Evolutionary conservation across 2,329 filamentous ascomycete species (phyloP).

Genomic region (Ceratocystis alfenasii): DNA sequence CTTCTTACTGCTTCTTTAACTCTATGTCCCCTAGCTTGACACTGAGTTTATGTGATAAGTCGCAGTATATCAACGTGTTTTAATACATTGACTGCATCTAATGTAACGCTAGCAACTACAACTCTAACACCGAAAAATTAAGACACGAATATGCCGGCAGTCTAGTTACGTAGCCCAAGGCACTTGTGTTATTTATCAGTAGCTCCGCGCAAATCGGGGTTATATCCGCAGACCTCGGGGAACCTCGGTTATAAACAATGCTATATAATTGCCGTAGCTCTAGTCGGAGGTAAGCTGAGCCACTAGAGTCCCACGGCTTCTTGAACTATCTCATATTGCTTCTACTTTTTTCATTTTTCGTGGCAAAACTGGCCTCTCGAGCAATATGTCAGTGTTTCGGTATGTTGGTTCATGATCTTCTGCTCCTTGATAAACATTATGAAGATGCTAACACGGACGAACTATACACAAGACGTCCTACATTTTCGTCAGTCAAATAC

Average conservation of each 20-base stretch:
- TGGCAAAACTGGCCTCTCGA: too few species aligned
- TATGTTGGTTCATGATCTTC: conserved; percentile 18
- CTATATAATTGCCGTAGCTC: neutral
- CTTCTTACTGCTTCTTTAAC: neutral
- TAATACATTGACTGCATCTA: too few species aligned
- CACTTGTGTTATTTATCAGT: neutral
- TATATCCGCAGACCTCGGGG: too few species aligned
- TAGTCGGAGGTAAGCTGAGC: neutral
- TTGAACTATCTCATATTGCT: neutral
- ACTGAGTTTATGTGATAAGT: neutral
- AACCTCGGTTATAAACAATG: conserved; percentile 1
- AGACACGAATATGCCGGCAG: neutral
- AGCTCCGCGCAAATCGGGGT: neutral
- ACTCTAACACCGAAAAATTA: neutral
- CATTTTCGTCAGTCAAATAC: conserved; percentile 46
- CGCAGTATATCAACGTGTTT: neutral
- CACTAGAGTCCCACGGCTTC: too few species aligned
- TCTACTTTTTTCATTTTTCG: neutral
- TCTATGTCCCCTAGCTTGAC: neutral
- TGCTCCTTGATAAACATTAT: neutral
- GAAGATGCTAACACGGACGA: conserved; percentile 9
- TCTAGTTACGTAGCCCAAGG: neutral
- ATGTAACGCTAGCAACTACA: too few species aligned
- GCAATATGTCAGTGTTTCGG: conserved; percentile 25
- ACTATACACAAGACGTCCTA: conserved; percentile 33